A percentile compares a stretch with the other conserved stretches of the same genome.
Conservation (phyloP, 345 rosid genomes). For the Pugionium dolabratum region DNA sequence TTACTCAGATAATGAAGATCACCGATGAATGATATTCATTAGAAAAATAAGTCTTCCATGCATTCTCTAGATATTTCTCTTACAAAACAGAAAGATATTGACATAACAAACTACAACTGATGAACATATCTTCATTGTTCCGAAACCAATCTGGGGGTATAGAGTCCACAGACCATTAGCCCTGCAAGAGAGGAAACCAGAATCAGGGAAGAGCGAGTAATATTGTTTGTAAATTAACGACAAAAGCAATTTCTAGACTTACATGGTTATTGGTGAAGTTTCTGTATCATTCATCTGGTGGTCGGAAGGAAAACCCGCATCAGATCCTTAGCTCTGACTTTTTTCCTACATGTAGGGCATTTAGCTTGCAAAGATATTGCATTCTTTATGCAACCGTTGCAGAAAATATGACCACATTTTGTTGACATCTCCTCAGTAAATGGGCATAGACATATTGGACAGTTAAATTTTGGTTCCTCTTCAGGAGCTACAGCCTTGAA, state of each 20-base stretch:
- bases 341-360: conserved; percentile 95
- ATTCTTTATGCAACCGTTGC: conserved; percentile 64
- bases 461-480: conserved; percentile 71
- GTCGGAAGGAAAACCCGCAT: conserved; percentile 91
- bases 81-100: conserved; percentile 5
- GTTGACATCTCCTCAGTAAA: conserved; percentile 76
- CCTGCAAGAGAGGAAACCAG: conserved; percentile 8
- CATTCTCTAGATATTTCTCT: conserved; percentile 10
- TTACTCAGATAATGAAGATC: conserved; percentile 9
- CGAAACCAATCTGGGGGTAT: background rate
- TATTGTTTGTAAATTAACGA: conserved; percentile 11
- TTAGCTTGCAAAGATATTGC: conserved; percentile 61
- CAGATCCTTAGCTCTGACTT: conserved; percentile 56
- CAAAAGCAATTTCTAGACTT: conserved; percentile 4
- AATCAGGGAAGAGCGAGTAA: background rate
- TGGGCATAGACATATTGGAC: conserved; percentile 90
- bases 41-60: background rate
- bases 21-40: conserved; percentile 9
- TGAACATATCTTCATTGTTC: conserved; percentile 25
- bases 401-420: conserved; percentile 96
- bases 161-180: conserved; percentile 9
- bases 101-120: conserved; percentile 23
- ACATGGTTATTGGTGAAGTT: conserved; percentile 32
- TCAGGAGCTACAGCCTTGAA: conserved; percentile 48
- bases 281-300: conserved; percentile 44